Evolutionary conservation across 345 rosid genomes (phyloP).

Genomic region (Dipteronia sinensis): DNA sequence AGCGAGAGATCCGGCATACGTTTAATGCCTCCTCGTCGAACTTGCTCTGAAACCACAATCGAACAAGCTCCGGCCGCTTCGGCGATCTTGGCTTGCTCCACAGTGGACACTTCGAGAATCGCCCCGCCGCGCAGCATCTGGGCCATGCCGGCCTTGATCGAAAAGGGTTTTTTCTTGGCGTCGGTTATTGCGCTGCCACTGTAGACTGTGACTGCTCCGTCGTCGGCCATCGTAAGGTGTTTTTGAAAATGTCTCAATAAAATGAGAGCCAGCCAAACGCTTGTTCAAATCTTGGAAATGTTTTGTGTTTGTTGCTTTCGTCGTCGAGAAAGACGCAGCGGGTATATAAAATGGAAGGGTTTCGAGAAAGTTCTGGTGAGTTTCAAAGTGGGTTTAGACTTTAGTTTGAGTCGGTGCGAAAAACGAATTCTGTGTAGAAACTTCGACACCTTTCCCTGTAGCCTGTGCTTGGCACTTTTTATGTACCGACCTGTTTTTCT

Average conservation of each 20-base stretch:
- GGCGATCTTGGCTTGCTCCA: constrained; percentile 62
- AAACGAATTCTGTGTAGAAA: constrained; percentile 22
- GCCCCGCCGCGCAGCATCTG: constrained; percentile 75
- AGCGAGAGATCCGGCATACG: constrained; percentile 66
- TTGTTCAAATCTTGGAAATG: too few relatives aligned
- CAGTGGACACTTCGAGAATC: constrained; percentile 45
- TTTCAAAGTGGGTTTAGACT: constrained; percentile 6
- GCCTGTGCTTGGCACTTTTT: too few relatives aligned
- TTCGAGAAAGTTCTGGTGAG: constrained; percentile 33
- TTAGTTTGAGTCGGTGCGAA: constrained; percentile 33
- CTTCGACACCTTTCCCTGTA: constrained; percentile 22
- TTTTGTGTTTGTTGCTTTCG: not conserved
- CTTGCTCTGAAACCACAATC: constrained; percentile 49
- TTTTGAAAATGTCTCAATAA: constrained; percentile 23
- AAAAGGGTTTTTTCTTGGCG: constrained; percentile 49
- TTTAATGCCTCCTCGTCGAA: constrained; percentile 28
- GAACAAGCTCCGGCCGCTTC: constrained; percentile 69
- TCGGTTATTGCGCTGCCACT: constrained; percentile 50
- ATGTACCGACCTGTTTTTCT: too few relatives aligned
- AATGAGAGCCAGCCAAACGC: not conserved
- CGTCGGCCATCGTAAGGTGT: constrained; percentile 35
- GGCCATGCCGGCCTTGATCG: constrained; percentile 60
- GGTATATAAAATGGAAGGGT: not conserved
- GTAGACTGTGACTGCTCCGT: constrained; percentile 50
- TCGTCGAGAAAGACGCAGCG: not conserved